Base-by-base conservation (phyloP, 176 grass and related monocot genomes). In the Eragrostis curvula region DNA sequence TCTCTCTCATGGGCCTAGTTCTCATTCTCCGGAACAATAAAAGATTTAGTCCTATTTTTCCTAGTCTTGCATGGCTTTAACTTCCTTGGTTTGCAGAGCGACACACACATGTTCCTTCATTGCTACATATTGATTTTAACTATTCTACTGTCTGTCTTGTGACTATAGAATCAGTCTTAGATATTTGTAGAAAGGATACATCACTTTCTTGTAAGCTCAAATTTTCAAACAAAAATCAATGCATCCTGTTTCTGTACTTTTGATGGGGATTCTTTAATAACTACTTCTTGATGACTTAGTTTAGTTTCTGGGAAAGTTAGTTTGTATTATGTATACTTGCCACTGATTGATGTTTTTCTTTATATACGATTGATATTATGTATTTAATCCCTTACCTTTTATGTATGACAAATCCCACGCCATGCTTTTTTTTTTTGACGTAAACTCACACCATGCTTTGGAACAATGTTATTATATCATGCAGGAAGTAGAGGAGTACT, bases 401-500 rank as follows among this genome's bases (percentile, higher is more conserved):
- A 14, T 6, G 64, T 32, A 24, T 70, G 11, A 55, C 45, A 40
- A 71, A 77, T 81, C 53, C 48, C 43, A 65, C 52, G 76, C 5
- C 27, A 59, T 65, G 25, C 53, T 39, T 51, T 66, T n/a, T n/a
- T n/a, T n/a, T n/a, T n/a, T n/a, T n/a, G n/a, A n/a, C n/a, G n/a
- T n/a, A n/a, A n/a, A n/a, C n/a, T 56, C 43, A 65, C 52, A 81
- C 5, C 27, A 59, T 65, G 25, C 53, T 39, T 51, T 66, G 25
- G 32, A 71, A 72, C 36, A 30, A 36, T 70, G 11, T 32, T 77
- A 65, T 57, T 57, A 58, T 77, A 78, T 66, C 13, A 0, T 86
- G 56, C 84, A 98, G 96, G 96, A 98, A 84, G 78, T 98, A 66
- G 28, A 88, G 36, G 90, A 78, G 76, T 98, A 95, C 74, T 95